A percentile compares a stretch with the other conserved stretches of the same genome.
Evolutionary conservation across 1,139 yeast species (phyloP).

Genomic region (Maudiozyma humilis): DNA sequence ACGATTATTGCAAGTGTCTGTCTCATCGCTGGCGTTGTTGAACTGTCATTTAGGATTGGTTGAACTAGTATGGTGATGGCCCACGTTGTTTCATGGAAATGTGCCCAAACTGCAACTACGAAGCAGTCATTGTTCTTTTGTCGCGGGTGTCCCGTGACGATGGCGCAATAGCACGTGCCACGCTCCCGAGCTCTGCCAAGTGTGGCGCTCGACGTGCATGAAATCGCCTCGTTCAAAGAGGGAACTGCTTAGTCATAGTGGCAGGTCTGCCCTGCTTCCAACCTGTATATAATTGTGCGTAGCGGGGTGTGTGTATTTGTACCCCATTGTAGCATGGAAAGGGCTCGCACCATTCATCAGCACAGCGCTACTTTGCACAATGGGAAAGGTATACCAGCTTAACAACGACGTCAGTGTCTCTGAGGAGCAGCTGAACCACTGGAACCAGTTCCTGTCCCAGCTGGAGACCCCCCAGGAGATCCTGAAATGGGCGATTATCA

Average conservation of each 20-base stretch:
- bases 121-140: background rate
- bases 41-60: too few relatives aligned
- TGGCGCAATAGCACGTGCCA: background rate
- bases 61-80: too few relatives aligned
- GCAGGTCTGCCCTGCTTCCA: too few relatives aligned
- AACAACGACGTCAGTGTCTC: conserved; percentile 33
- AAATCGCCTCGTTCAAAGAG: background rate
- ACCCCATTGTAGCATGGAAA: too few relatives aligned
- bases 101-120: too few relatives aligned
- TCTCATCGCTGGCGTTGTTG: too few relatives aligned
- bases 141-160: too few relatives aligned
- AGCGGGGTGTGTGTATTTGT: too few relatives aligned
- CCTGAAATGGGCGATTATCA: conserved; percentile 69
- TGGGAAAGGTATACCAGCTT: conserved; percentile 12
- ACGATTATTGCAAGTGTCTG: too few relatives aligned
- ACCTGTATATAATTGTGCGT: too few relatives aligned
- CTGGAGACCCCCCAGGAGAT: conserved; percentile 59
- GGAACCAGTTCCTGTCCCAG: conserved; percentile 52
- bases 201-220: background rate
- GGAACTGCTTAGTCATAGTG: background rate
- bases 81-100: too few relatives aligned
- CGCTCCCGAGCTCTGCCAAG: background rate
- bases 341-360: background rate
- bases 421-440: conserved; percentile 45
- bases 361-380: background rate